Evolutionary conservation across 2,329 filamentous ascomycete genomes (phyloP).

Genomic region (Dendryphion nanum): DNA sequence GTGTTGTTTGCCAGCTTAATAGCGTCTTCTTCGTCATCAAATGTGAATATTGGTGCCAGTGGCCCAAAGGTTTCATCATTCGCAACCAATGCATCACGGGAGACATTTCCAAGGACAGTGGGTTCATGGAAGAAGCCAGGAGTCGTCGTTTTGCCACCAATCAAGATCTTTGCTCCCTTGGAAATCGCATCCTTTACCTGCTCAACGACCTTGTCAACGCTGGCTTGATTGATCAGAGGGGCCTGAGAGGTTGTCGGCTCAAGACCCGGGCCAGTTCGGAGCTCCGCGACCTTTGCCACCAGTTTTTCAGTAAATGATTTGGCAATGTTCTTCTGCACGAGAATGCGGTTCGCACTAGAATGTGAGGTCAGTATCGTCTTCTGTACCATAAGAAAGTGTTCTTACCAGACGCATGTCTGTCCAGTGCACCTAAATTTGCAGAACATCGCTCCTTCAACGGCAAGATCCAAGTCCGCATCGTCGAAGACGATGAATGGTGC

Average conservation of each 20-base stretch:
- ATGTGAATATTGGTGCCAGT: constrained; percentile 44
- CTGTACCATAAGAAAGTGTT: neutral
- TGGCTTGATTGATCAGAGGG: constrained; percentile 54
- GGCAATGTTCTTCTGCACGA: constrained; percentile 75
- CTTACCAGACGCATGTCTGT: constrained; percentile 79
- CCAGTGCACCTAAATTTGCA: constrained; percentile 94
- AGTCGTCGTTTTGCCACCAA: constrained; percentile 48
- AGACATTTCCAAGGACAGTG: constrained; percentile 31
- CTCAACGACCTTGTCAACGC: constrained; percentile 24
- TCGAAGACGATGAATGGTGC: constrained; percentile 13
- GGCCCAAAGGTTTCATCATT: constrained; percentile 48
- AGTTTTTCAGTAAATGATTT: constrained; percentile 69
- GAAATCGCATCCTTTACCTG: constrained; percentile 23
- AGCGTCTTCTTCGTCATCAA: constrained; percentile 42
- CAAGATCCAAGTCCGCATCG: constrained; percentile 14
- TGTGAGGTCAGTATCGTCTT: no score
- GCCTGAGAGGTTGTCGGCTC: constrained; percentile 51
- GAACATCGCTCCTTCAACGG: constrained; percentile 61
- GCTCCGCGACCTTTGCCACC: constrained; percentile 64
- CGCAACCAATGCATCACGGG: constrained; percentile 12
- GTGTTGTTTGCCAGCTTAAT: constrained; percentile 45
- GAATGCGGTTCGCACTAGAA: constrained; percentile 68
- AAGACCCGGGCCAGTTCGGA: constrained; percentile 48
- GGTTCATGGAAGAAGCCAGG: constrained; percentile 46
- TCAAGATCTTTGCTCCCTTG: constrained; percentile 37